Evolutionary conservation across 306 rosid species (phyloP), one percentile per base, ranked within the genome.

Genomic region (Rubus idaeus): DNA sequence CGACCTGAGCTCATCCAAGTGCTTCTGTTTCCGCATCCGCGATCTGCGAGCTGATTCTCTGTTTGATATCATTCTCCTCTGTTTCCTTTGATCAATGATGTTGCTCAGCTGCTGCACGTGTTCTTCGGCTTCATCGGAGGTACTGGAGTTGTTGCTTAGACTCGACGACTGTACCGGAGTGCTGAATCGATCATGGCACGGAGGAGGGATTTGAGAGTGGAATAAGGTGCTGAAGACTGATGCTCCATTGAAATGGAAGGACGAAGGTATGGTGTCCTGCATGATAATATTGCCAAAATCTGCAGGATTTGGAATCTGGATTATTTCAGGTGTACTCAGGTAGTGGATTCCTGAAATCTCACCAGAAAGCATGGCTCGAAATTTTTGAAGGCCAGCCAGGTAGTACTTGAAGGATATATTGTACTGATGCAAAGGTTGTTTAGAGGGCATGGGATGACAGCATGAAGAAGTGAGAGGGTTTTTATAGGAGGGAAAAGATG

Each of bases 41-140:
- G 97, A 92, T 57, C 97, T 80, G 30, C 97, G 71, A 3, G 98
- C 98, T 0, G 98, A 93, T 81, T 93, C 98, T 74, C 98, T 56
- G 78, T 93, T 93, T 0, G 98, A 93, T 77, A 93, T 90, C 98
- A 93, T 93, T 62, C 98, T 51, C 57, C 96, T 35, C 76, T 86
- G 93, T 70, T 85, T 89, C 85, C 98, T 81, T n/a, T 90, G 91
- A 1, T 93, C 91, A 73, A 92, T 82, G 79, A 89, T 71, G 68
- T 70, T 77, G 62, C 70, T 40, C 70, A 81, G 74, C 39, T 50
- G 77, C 62, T 85, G 90, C 69, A 64, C 69, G 11, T 86, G 89
- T 10, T 90, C 97, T 41, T 92, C 97, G 2, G 91, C 94, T 67
- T 90, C 96, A 62, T 90, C 97, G 17, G 96, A 86, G 37, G 96